These are phyloP conservation scores for Aspergillus quadrilineatus DNA, from an alignment of 2,329 filamentous ascomycete species.

Conservation along the genomic window DNA sequence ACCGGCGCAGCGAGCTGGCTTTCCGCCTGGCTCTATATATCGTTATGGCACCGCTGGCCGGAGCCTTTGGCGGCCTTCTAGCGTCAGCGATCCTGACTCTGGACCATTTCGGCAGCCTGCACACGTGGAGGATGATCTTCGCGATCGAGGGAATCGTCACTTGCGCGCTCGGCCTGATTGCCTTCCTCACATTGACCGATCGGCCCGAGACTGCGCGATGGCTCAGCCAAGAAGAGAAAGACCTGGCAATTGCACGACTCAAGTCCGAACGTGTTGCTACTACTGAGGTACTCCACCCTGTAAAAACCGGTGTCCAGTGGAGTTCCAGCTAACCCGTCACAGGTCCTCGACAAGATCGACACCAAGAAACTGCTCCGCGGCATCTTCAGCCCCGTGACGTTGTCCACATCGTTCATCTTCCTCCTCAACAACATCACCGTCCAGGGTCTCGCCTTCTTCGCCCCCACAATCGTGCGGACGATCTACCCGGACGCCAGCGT, in stretches of 20 bases:
- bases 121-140: slow-evolving; percentile 69
- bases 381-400: slow-evolving; percentile 63
- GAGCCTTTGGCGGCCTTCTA: slow-evolving; percentile 69
- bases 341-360: slow-evolving; percentile 60
- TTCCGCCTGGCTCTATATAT: slow-evolving; percentile 69
- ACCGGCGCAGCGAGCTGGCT: slow-evolving; percentile 65
- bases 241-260: slow-evolving; percentile 64
- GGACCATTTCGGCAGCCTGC: slow-evolving; percentile 56
- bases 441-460: slow-evolving; percentile 68
- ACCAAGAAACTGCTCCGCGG: slow-evolving; percentile 59
- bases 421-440: slow-evolving; percentile 69
- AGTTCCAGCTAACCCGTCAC: no score
- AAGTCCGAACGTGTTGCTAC: slow-evolving; percentile 66
- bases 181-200: slow-evolving; percentile 66
- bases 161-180: slow-evolving; percentile 56
- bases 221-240: slow-evolving; percentile 65
- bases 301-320: no score
- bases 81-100: slow-evolving; percentile 64
- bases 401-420: slow-evolving; percentile 60
- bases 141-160: slow-evolving; percentile 69
- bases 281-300: slow-evolving; percentile 48
- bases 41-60: slow-evolving; percentile 68
- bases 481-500: slow-evolving; percentile 62
- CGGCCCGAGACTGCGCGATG: slow-evolving; percentile 66
- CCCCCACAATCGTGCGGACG: slow-evolving; percentile 66